Conservation (phyloP, 2,329 filamentous ascomycete species). For the Neurospora sp. region DNA sequence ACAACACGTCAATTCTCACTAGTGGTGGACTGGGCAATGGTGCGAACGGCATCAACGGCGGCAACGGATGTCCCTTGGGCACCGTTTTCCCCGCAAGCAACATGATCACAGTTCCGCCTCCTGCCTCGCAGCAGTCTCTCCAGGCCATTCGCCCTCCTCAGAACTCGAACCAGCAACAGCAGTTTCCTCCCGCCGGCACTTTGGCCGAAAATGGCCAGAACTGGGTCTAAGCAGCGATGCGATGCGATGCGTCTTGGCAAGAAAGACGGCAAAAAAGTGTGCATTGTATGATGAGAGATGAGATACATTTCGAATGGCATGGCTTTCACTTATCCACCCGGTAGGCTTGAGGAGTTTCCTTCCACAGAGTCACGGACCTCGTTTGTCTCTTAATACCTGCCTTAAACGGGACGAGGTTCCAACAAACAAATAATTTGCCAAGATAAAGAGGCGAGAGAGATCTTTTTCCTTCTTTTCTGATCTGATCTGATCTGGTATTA, state of each 20-base stretch:
- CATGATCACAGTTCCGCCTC: constrained; percentile 12
- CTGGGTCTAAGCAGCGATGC: not conserved
- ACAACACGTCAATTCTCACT: constrained; percentile 27
- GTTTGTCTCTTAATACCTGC: not conserved
- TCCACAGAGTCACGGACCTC: not conserved
- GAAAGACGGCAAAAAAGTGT: not conserved
- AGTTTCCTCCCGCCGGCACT: constrained; percentile 9
- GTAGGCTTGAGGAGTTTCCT: not conserved
- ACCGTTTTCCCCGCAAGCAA: constrained; percentile 13
- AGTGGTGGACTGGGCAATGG: constrained; percentile 18
- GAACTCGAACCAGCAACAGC: constrained; percentile 12
- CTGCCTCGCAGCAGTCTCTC: constrained; percentile 17
- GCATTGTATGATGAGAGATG: not conserved
- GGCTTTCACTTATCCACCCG: not conserved
- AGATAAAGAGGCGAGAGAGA: not conserved
- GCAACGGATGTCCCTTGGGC: constrained; percentile 10
- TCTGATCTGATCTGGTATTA: not conserved
- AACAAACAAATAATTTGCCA: not conserved
- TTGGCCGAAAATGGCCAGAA: constrained; percentile 19
- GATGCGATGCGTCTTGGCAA: not conserved
- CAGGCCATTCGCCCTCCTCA: constrained; percentile 9
- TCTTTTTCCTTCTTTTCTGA: not conserved
- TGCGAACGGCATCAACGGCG: constrained; percentile 21
- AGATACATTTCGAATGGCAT: not conserved
- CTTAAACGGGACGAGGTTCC: not conserved